These are phyloP conservation scores for Scheffersomyces coipomensis DNA, from an alignment of 805 yeast species.

Conservation along the genomic window DNA sequence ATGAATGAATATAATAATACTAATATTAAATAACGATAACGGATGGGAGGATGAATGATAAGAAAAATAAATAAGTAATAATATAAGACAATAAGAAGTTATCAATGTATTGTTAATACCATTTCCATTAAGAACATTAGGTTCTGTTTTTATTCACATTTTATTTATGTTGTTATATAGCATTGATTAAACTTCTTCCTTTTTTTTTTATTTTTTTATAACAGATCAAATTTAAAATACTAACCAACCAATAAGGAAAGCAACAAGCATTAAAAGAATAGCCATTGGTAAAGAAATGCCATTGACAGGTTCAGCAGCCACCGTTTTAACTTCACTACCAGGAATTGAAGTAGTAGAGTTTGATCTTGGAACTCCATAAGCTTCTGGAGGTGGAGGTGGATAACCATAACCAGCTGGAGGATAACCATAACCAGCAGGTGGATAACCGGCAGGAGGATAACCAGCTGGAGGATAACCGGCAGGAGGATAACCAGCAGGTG, in stretches of 20 bases:
- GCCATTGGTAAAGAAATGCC: slow-evolving; percentile 60
- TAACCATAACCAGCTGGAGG: neutral
- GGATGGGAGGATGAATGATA: too few relatives aligned
- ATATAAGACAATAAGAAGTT: too few relatives aligned
- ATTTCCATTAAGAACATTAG: too few relatives aligned
- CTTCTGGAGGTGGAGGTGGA: slow-evolving; percentile 4
- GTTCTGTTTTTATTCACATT: too few relatives aligned
- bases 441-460: neutral
- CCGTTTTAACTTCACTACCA: slow-evolving; percentile 1
- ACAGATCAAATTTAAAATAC: slow-evolving; percentile 60
- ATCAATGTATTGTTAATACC: too few relatives aligned
- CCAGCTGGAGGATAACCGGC: slow-evolving; percentile 16
- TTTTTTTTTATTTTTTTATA: too few relatives aligned
- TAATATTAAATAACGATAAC: too few relatives aligned
- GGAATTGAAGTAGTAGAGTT: slow-evolving; percentile 1
- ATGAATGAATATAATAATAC: too few relatives aligned
- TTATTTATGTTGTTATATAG: too few relatives aligned
- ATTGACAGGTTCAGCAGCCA: slow-evolving; percentile 26
- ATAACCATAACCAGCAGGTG: neutral
- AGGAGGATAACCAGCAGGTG: slow-evolving; percentile 1
- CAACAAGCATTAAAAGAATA: slow-evolving; percentile 40
- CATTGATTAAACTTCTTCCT: too few relatives aligned
- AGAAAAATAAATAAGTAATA: too few relatives aligned
- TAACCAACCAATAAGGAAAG: slow-evolving; percentile 72
- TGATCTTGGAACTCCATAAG: slow-evolving; percentile 9